Evolutionary conservation across 2,329 filamentous ascomycete species (phyloP), one percentile per base, ranked within the genome.

Genomic region (Diplodia intermedia): DNA sequence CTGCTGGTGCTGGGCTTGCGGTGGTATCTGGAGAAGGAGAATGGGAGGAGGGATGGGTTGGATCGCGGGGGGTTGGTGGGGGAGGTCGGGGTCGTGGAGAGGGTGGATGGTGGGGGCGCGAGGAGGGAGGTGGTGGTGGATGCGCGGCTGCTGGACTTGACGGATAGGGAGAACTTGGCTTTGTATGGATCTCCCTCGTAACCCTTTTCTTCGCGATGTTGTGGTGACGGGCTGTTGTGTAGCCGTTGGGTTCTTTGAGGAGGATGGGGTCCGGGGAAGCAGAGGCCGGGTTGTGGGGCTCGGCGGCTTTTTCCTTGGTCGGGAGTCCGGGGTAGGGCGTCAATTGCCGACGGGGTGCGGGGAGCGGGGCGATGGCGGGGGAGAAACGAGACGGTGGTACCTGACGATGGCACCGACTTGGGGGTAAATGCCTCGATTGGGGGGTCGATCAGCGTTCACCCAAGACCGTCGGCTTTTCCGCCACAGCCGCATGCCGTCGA

Each of bases 1-100:
- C 70, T 80, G 15, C 74, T 82, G n/a, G 78, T 83, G 1, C 65
- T 83, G 3, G 77, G 77, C 20, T 72, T 83, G 38, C 69, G 81
- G 7, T 78, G 75, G 57, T 80, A 82, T 66, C 69, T 83, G n/a
- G 75, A 72, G 15, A 74, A 74, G 43, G 78, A 82, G 57, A 83
- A 83, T 61, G 77, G 73, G 67, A 77, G 78, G 36, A 75, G 80
- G 2, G 79, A 83, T 56, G 71, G 52, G 29, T 15, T 62, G 47
- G 60, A 63, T 2, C 52, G 12, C 14, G 26, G 47, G 5, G 60
- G 60, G 43, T 20, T 68, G 73, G 52, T 65, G 54, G 29, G 49
- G 71, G 26, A 72, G 74, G 31, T 71, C 69, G 15, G 57, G 2
- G 57, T 62, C 11, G 57, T 62, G 3, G 57, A 62, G 20, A 26